Evolutionary conservation across 75 land plant species (phyloP).

Genomic region (Pinus taeda): DNA sequence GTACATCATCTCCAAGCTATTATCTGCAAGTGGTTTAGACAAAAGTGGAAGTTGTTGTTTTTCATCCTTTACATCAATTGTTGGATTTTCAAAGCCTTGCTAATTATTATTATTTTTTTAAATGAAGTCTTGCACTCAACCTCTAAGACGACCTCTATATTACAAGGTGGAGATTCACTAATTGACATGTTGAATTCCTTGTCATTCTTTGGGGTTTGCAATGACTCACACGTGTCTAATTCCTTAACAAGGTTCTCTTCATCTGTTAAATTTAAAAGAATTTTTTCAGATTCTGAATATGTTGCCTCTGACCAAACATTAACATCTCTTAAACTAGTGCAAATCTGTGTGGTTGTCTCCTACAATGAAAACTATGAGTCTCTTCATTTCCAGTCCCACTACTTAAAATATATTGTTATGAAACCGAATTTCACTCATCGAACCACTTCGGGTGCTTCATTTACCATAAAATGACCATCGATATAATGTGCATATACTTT

Average conservation of each 20-base stretch:
- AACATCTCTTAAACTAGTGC: too few species aligned
- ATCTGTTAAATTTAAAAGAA: slow-evolving; percentile 8
- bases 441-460: too few species aligned
- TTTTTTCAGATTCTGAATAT: too few species aligned
- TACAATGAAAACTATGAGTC: too few species aligned
- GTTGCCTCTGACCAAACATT: too few species aligned
- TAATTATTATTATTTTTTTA: not conserved
- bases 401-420: too few species aligned
- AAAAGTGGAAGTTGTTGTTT: not conserved
- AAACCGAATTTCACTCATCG: too few species aligned
- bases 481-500: too few species aligned
- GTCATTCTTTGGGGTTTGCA: slow-evolving; percentile 13
- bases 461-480: too few species aligned
- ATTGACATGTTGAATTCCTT: slow-evolving; percentile 12
- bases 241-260: slow-evolving; percentile 28
- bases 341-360: too few species aligned
- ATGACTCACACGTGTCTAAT: slow-evolving; percentile 16
- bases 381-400: too few species aligned
- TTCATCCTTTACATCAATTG: not conserved
- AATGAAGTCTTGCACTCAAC: not conserved
- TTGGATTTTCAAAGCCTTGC: not conserved
- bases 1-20: not conserved
- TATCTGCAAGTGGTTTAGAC: not conserved
- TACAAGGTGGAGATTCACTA: slow-evolving; percentile 10
- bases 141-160: slow-evolving; percentile 5